A percentile compares a stretch with the other conserved stretches of the same genome.
These are phyloP conservation scores for Phytophthora hybrid DNA, from an alignment of 352 stramenopile genomes.

Conservation along the genomic window DNA sequence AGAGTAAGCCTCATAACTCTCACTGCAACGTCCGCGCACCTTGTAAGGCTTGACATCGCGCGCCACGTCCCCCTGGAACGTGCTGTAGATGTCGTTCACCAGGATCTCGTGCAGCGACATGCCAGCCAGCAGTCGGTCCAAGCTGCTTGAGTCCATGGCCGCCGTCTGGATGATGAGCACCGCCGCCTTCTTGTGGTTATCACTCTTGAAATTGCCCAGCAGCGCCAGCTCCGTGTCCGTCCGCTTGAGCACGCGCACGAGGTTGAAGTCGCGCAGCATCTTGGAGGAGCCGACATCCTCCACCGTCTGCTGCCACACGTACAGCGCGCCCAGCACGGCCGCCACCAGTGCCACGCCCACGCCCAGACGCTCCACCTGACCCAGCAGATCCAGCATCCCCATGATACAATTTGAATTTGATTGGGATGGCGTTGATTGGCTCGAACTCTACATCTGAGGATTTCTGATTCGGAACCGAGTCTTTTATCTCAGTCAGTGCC, in stretches of 20 bases:
- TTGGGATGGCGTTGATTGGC: conserved; percentile 35
- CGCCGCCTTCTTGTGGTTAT: conserved; percentile 64
- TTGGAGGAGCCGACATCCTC: conserved; percentile 40
- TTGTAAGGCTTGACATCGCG: conserved; percentile 80
- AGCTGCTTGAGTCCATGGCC: conserved; percentile 56
- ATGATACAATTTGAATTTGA: conserved; percentile 27
- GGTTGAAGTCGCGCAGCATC: conserved; percentile 62
- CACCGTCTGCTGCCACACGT: conserved; percentile 36
- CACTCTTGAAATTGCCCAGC: conserved; percentile 73
- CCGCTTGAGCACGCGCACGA: conserved; percentile 73
- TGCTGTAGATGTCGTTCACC: conserved; percentile 88
- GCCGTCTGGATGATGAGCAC: conserved; percentile 79
- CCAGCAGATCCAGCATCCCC: conserved; percentile 27
- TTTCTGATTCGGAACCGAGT: conserved; percentile 9
- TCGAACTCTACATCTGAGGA: conserved; percentile 13
- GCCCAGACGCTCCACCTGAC: conserved; percentile 36
- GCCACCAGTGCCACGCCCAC: conserved; percentile 37
- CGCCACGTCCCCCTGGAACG: conserved; percentile 73
- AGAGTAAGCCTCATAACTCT: not conserved
- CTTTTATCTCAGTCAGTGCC: too few species aligned
- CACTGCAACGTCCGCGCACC: conserved; percentile 33
- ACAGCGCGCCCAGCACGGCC: conserved; percentile 46
- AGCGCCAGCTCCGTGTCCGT: conserved; percentile 73
- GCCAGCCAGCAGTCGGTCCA: conserved; percentile 50
- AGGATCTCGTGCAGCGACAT: conserved; percentile 80